Base-by-base conservation (phyloP, 768 basidiomycete species). In the Leccinum rimulosum region DNA sequence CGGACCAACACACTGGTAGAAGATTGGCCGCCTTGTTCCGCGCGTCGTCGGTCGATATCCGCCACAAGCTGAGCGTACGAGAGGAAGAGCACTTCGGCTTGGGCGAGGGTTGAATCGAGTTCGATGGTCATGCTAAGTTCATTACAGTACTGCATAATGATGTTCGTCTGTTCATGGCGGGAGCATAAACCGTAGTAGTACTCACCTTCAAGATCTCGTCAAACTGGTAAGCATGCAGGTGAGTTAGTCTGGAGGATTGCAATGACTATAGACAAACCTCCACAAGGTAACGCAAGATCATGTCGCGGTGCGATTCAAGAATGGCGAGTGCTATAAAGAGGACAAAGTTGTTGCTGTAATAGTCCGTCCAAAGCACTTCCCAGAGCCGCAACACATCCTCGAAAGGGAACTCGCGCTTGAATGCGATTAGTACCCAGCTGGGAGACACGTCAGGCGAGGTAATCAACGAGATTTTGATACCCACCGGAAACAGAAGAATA, bases 401-500 rank as follows among this genome's bases (percentile, higher is more conserved):
- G 73, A 98, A 98, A 4, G 88, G 77, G 72, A 98, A 98, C 74
- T 99, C 97, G 59, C 97, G 89, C 76, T 99, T 98, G 82, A 97
- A 98, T 1, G 89, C 78, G 63, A 98, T 97, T 49, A 95, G 80
- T 14, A 95, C 84, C 93, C 93, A 95, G 50, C 92, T 93, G 60
- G 36, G 19, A 56, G 43, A 49, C 27, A 38, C 3, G 27, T 68
- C 33, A 63, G 22, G 43, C 31, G 12, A 35, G 50, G 15, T 45
- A 27, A 4, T 12, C 5, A 28, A 43, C 10, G 33, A 19, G 27
- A 9, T 6, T 6, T 50, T 31, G n/a, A 50, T 19, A 70, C 83
- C 66, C 78, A 95, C 85, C 96, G 85, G 84, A 98, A 99, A 74
- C 95, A 98, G 80, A 98, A 98, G 80, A 98, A 98, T 30, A 98